phyloP scores from a whole-genome alignment of 2,329 filamentous ascomycete species.

The Chaetomium strumarium region DNA sequence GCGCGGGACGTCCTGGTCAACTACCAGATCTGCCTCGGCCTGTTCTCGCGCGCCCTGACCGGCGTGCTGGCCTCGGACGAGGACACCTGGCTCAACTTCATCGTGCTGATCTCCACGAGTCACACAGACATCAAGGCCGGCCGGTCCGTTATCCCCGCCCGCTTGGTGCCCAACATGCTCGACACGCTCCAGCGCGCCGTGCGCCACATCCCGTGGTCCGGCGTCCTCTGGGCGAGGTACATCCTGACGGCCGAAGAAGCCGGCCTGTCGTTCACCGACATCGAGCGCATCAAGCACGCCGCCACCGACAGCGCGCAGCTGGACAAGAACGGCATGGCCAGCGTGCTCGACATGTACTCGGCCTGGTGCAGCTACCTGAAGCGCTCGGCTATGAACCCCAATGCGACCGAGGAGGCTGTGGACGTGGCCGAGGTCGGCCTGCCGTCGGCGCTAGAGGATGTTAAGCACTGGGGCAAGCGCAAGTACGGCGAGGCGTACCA shows the following conservation, averaged over 20 bases:
- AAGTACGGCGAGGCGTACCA: constrained; percentile 70
- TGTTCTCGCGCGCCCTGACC: constrained; percentile 73
- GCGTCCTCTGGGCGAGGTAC: constrained; percentile 82
- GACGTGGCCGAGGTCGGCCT: constrained; percentile 90
- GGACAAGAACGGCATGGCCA: constrained; percentile 78
- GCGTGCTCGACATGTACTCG: constrained; percentile 83
- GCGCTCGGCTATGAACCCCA: constrained; percentile 70
- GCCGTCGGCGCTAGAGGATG: constrained; percentile 76
- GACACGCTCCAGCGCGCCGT: constrained; percentile 76
- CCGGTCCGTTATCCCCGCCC: constrained; percentile 34
- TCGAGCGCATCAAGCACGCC: constrained; percentile 85
- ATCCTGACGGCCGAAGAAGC: constrained; percentile 79
- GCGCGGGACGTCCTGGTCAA: constrained; percentile 32
- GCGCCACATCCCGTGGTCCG: constrained; percentile 88
- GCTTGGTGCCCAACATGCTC: constrained; percentile 47
- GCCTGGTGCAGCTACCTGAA: constrained; percentile 94
- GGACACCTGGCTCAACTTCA: constrained; percentile 74
- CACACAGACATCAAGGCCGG: constrained; percentile 33
- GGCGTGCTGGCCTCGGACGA: constrained; percentile 66
- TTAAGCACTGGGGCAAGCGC: constrained; percentile 69
- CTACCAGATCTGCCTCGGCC: constrained; percentile 50
- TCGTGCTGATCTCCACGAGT: constrained; percentile 62
- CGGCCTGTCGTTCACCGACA: constrained; percentile 67
- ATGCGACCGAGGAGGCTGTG: constrained; percentile 71
- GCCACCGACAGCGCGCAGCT: constrained; percentile 82